Percentiles rank a stretch among this genome's conserved stretches.
These are phyloP conservation scores for Spinacia oleracea DNA, from an alignment of 179 eudicot genomes.

Conservation along the genomic window DNA sequence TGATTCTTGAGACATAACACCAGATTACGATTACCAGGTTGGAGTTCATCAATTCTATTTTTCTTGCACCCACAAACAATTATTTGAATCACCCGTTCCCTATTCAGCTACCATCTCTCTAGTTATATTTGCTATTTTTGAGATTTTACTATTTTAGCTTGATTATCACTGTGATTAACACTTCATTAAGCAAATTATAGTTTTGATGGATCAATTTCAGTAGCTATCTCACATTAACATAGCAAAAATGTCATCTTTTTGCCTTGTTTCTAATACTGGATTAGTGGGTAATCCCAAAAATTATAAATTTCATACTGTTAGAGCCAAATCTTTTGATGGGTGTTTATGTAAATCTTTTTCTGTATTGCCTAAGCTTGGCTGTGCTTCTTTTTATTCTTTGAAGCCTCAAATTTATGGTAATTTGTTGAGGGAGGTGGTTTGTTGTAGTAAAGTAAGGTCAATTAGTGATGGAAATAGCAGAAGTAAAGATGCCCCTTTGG, in stretches of 20 bases:
- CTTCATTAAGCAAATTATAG: background rate
- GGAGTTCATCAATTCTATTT: background rate
- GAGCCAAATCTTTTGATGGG: slow-evolving; percentile 33
- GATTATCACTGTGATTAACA: slow-evolving; percentile 16
- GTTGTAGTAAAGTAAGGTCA: slow-evolving; percentile 40
- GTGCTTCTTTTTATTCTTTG: slow-evolving; percentile 36
- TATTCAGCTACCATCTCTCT: no score
- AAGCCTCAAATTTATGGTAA: slow-evolving; percentile 34
- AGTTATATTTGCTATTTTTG: slow-evolving; percentile 9
- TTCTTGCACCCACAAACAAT: background rate
- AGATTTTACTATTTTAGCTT: slow-evolving; percentile 15
- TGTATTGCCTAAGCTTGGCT: slow-evolving; percentile 24
- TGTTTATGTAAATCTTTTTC: slow-evolving; percentile 33
- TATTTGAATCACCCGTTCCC: no score
- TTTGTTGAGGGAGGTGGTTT: slow-evolving; percentile 33
- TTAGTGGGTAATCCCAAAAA: slow-evolving; percentile 45
- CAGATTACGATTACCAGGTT: background rate
- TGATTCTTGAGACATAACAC: no score
- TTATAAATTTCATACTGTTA: slow-evolving; percentile 32
- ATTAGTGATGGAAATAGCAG: slow-evolving; percentile 33
- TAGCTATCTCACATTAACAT: slow-evolving; percentile 10
- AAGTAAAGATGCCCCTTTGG: slow-evolving; percentile 38
- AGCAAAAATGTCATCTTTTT: slow-evolving; percentile 57
- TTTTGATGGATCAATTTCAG: slow-evolving; percentile 14
- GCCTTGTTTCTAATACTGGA: slow-evolving; percentile 52